Conservation (phyloP, 164 flowering plant genomes). For the Piper longum region DNA sequence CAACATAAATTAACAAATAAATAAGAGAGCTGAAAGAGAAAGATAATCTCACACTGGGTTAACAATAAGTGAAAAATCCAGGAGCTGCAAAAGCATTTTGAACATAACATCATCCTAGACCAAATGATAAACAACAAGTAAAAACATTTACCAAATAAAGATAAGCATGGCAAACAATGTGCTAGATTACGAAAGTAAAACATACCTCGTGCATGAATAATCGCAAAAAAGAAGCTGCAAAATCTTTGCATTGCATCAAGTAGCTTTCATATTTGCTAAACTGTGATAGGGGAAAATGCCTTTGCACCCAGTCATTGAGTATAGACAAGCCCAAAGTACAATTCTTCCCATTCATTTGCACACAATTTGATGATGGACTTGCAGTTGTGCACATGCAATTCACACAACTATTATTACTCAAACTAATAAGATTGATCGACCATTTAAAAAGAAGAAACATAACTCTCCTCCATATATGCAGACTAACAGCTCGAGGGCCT, state of each 20-base stretch:
- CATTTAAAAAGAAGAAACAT: constrained; percentile 60
- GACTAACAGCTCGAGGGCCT: constrained; percentile 7
- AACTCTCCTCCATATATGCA: constrained; percentile 57
- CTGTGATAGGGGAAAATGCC: constrained; percentile 29
- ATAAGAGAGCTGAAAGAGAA: neutral
- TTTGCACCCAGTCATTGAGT: constrained; percentile 56
- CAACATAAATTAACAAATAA: no score
- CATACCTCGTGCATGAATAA: constrained; percentile 68
- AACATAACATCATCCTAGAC: constrained; percentile 73
- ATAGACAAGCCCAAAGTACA: constrained; percentile 26
- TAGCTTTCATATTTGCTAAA: constrained; percentile 15
- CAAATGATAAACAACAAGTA: neutral
- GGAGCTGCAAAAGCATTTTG: constrained; percentile 61
- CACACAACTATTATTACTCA: constrained; percentile 12
- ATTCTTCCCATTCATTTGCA: constrained; percentile 10
- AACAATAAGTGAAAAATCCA: constrained; percentile 17
- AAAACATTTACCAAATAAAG: neutral
- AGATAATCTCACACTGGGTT: constrained; percentile 30
- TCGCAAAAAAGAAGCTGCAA: constrained; percentile 48
- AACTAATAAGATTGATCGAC: constrained; percentile 34
- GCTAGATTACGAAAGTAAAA: neutral
- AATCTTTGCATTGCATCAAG: constrained; percentile 25
- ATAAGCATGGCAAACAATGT: no score
- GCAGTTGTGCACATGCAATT: constrained; percentile 19
- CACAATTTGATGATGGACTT: constrained; percentile 6